phyloP scores from a whole-genome alignment of 2,329 filamentous ascomycete species.

The Talaromyces atroroseus region DNA sequence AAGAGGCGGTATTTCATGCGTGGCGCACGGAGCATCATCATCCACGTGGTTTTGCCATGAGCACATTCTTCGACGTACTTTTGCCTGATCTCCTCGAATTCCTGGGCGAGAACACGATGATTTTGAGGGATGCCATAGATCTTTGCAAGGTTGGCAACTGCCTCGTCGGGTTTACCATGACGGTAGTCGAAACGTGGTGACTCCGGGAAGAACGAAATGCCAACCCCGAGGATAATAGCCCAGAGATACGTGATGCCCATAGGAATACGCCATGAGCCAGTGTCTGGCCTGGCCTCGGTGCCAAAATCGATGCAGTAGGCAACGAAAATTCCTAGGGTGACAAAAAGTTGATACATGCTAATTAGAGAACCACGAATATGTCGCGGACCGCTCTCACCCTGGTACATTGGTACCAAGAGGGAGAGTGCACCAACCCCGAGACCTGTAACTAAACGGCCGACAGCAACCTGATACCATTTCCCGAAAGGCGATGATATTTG shows the following conservation, averaged over 20 bases:
- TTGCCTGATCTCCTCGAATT: constrained; percentile 51
- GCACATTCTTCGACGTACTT: constrained; percentile 50
- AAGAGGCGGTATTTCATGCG: constrained; percentile 39
- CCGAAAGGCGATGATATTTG: constrained; percentile 35
- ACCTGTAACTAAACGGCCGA: constrained; percentile 41
- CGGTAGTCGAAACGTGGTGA: constrained; percentile 56
- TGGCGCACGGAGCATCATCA: constrained; percentile 37
- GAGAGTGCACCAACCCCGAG: constrained; percentile 40
- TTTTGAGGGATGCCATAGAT: constrained; percentile 51
- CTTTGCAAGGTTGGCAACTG: constrained; percentile 47
- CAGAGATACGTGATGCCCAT: constrained; percentile 56
- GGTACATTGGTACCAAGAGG: constrained; percentile 43
- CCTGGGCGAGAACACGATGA: constrained; percentile 48
- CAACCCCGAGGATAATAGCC: constrained; percentile 49
- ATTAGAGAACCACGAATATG: constrained; percentile 40
- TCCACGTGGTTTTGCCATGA: constrained; percentile 29
- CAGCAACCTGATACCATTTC: constrained; percentile 37
- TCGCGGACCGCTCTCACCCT: constrained; percentile 39
- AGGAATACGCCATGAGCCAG: constrained; percentile 43
- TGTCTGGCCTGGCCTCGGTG: constrained; percentile 31
- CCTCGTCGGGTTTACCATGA: constrained; percentile 47
- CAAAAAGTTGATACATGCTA: constrained; percentile 44
- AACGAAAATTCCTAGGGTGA: constrained; percentile 43
- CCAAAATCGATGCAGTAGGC: constrained; percentile 46
- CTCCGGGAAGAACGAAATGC: constrained; percentile 53